Evolutionary conservation across 768 basidiomycete genomes (phyloP).

Genomic region (Leucocoprinus leucothites): DNA sequence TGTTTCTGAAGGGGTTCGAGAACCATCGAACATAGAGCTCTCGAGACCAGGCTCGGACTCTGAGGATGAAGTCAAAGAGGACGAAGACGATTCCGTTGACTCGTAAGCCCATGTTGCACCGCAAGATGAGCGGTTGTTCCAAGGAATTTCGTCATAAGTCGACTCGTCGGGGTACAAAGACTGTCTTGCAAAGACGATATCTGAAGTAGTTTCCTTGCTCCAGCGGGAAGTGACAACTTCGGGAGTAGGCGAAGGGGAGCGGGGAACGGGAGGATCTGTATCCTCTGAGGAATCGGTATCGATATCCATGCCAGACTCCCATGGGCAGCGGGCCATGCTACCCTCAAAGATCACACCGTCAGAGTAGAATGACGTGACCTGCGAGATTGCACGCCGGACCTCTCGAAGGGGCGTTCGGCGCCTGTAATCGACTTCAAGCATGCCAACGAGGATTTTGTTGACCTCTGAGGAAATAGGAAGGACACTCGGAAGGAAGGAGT

Average conservation of each 20-base stretch:
- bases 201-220: conserved; percentile 56
- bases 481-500: conserved; percentile 80
- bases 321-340: conserved; percentile 72
- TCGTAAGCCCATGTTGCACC: conserved; percentile 56
- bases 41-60: conserved; percentile 23
- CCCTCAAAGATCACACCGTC: conserved; percentile 72
- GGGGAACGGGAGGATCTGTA: conserved; percentile 36
- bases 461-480: conserved; percentile 79
- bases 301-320: conserved; percentile 71
- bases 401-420: conserved; percentile 44
- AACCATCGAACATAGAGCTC: conserved; percentile 38
- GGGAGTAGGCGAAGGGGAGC: conserved; percentile 25
- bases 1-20: conserved; percentile 41
- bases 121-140: conserved; percentile 42
- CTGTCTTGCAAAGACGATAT: conserved; percentile 41
- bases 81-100: conserved; percentile 42
- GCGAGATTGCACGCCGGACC: conserved; percentile 52
- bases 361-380: conserved; percentile 62
- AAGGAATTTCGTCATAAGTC: conserved; percentile 35
- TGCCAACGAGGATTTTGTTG: conserved; percentile 72
- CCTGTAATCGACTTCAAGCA: conserved; percentile 61
- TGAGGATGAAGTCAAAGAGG: conserved; percentile 7
- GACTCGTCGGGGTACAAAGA: conserved; percentile 30
- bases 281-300: conserved; percentile 54
- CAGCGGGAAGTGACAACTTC: conserved; percentile 46